Evolutionary conservation across 228 moss, liverwort and hornwort species (phyloP), one percentile per base, ranked within the genome.

Genomic region (Sphagnum fallax): DNA sequence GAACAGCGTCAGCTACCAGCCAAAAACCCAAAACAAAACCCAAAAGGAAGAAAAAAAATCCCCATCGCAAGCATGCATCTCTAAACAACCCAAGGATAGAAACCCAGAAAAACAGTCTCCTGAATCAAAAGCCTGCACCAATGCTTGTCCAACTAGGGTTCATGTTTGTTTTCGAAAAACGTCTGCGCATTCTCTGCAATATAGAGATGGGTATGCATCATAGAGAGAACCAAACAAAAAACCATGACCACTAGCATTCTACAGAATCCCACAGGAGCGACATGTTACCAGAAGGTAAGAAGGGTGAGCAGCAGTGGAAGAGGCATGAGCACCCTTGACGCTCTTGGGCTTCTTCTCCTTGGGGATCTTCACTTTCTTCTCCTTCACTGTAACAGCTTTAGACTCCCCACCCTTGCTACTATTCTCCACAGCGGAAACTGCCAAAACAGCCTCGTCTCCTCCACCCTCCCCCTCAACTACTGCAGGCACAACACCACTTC

Each of bases 281-380:
- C 32, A 32, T 32, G 32, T 32, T 71, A 92, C 92, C 83, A 85
- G 77, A 52, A 76, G 57, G 65, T 92, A 92, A 0, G 89, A 78
- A 4, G 92, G 89, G 72, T 92, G 92, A 4, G 75, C 83, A 51
- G 92, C 76, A 11, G 76, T 32, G 3, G 32, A 32, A 32, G 76
- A 0, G 74, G 64, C 12, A 8, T 55, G 8, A 12, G 55, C 55
- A 0, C 73, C 68, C 73, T 82, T 14, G 49, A 70, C 52, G 49
- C 85, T 71, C 32, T 90, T 92, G 4, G 79, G 72, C 67, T 91
- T 91, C 77, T 89, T 91, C 82, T 84, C 88, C 77, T 87, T 88
- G 0, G 79, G 77, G 5, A 66, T 80, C 69, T 94, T 88, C 68
- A 70, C 90, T 4, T 84, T 72, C 72, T 76, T 84, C 52, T 87